These are phyloP conservation scores for Gentiana macrophylla DNA, from an alignment of 257 asterid genomes.

Conservation along the genomic window DNA sequence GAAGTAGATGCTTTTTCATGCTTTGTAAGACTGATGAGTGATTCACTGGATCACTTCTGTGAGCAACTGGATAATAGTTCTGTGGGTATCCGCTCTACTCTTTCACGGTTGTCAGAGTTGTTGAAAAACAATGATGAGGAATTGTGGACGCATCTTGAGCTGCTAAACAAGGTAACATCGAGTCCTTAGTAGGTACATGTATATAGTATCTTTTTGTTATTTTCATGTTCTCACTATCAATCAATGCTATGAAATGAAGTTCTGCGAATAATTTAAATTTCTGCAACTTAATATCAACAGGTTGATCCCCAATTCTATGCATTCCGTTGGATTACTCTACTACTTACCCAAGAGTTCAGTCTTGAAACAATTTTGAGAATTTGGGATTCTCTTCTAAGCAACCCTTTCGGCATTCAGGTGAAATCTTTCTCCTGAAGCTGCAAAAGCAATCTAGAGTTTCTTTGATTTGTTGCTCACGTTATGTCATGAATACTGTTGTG, in stretches of 20 bases:
- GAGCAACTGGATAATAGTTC: constrained; percentile 16
- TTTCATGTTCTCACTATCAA: not conserved
- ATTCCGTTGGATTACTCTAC: constrained; percentile 21
- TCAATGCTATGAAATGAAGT: too few species aligned
- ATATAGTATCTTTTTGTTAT: not conserved
- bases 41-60: constrained; percentile 16
- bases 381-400: constrained; percentile 21
- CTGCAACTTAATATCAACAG: not conserved
- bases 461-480: not conserved
- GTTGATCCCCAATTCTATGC: constrained; percentile 17
- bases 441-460: too few species aligned
- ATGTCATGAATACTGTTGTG: not conserved
- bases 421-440: not conserved
- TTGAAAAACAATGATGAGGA: constrained; percentile 16
- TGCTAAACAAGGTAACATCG: constrained; percentile 7
- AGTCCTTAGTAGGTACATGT: too few species aligned
- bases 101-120: constrained; percentile 13
- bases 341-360: constrained; percentile 18
- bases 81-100: constrained; percentile 15
- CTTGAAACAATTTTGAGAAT: constrained; percentile 12
- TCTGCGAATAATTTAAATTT: too few species aligned
- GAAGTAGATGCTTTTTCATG: constrained; percentile 12
- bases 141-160: constrained; percentile 22
- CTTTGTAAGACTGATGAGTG: constrained; percentile 7
- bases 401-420: constrained; percentile 17